Base-by-base conservation (phyloP, 176 grass and related monocot genomes). In the Urochloa ruziziensis region DNA sequence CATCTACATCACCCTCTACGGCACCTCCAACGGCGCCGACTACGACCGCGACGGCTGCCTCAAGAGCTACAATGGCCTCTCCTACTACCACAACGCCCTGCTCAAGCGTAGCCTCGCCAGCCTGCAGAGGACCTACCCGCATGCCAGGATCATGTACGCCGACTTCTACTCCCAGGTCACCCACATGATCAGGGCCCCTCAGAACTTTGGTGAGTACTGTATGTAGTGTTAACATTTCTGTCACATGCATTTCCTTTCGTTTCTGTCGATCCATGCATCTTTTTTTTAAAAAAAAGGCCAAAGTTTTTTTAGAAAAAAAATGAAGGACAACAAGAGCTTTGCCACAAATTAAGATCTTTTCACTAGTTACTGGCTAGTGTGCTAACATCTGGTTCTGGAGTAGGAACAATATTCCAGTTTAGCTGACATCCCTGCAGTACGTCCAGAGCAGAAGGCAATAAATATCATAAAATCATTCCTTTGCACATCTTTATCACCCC, bases 31-130 rank as follows among this genome's bases (percentile, higher is more conserved):
- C 49, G 44, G 15, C 14, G 82, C 14, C 16, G 83, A 92, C 67
- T 90, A 90, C 75, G 93, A 91, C 39, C 48, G 77, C 83, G 69
- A 86, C 6, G 92, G 94, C 5, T 97, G 92, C 73, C 65, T 86
- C 21, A 82, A 42, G 80, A 90, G 69, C 44, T 87, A 84, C 80
- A 94, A 97, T n/a, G 43, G 23, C 23, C 72, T 97, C 35, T 86
- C 88, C 10, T 35, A 35, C 39, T 87, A 88, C 84, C 94, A 97
- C 87, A 97, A 97, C 66, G 27, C 67, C 5, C 19, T 85, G 79
- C 83, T 97, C 2, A 65, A 75, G 14, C 65, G 80, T 15, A 59
- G 79, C 68, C 79, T 97, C 24, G 13, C 85, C 1, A 67, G 65
- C 16, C 89, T 97, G 0, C 87, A 53, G 76, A 43, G 59, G 12